Evolutionary conservation across 805 yeast species (phyloP).

Genomic region (Candida sakaeoensis): DNA sequence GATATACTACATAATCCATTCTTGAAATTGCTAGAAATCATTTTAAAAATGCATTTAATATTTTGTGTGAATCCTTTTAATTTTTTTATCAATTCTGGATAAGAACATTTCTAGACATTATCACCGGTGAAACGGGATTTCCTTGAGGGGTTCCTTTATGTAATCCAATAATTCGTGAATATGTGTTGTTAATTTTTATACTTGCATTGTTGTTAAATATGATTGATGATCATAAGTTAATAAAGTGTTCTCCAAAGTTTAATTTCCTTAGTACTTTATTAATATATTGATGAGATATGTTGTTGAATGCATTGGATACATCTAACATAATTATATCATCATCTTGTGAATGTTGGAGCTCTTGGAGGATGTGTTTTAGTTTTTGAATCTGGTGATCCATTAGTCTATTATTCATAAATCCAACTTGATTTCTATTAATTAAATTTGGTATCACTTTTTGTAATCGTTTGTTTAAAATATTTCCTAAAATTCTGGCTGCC

Average conservation of each 20-base stretch:
- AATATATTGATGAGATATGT: background rate
- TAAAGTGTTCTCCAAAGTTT: background rate
- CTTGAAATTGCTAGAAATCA: too few relatives aligned
- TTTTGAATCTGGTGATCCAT: background rate
- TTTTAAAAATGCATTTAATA: too few relatives aligned
- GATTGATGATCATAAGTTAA: background rate
- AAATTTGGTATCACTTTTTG: background rate
- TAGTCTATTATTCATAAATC: background rate
- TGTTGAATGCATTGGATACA: background rate
- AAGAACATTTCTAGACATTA: background rate
- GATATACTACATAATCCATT: too few relatives aligned
- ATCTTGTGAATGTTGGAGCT: background rate
- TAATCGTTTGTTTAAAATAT: background rate
- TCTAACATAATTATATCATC: background rate
- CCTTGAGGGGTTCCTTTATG: too few relatives aligned
- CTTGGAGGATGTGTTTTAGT: too few relatives aligned
- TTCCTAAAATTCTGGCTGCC: background rate
- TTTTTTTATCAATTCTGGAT: too few relatives aligned
- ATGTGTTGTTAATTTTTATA: background rate
- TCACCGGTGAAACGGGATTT: too few relatives aligned
- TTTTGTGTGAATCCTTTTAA: too few relatives aligned
- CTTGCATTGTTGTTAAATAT: background rate
- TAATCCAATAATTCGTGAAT: background rate
- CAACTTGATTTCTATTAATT: background rate
- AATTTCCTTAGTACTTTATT: background rate